phyloP scores from a whole-genome alignment of 2,329 filamentous ascomycete genomes.

The Sclerotinia spermophila region DNA sequence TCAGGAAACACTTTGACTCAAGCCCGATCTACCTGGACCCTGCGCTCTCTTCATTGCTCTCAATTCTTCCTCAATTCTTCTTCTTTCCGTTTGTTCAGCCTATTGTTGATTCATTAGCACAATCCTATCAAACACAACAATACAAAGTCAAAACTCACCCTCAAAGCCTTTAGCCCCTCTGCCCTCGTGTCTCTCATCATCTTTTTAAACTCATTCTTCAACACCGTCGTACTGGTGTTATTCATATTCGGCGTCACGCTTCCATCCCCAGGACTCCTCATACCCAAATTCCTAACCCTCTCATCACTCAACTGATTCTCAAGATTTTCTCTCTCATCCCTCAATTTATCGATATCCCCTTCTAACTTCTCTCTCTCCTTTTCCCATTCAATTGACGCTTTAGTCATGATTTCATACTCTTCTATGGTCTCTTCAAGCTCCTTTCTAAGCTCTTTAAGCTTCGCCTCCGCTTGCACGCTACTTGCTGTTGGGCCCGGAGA shows the following conservation, averaged over 20 bases:
- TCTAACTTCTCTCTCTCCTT: conserved; percentile 66
- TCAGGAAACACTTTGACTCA: conserved; percentile 33
- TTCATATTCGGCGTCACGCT: conserved; percentile 30
- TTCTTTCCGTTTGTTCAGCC: conserved; percentile 69
- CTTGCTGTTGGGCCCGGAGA: conserved; percentile 11
- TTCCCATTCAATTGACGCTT: conserved; percentile 66
- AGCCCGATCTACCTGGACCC: conserved; percentile 37
- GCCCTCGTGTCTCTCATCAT: conserved; percentile 72
- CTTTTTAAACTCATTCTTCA: conserved; percentile 74
- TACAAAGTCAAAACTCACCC: conserved; percentile 47
- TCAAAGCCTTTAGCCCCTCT: conserved; percentile 61
- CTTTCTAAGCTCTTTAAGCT: conserved; percentile 53
- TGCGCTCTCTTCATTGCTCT: conserved; percentile 44
- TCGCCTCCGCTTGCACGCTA: conserved; percentile 34
- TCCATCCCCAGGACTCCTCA: conserved; percentile 49
- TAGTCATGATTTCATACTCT: conserved; percentile 68
- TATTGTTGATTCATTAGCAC: conserved; percentile 37
- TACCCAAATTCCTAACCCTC: conserved; percentile 61
- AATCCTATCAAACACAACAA: too few species aligned
- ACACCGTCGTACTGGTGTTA: conserved; percentile 60
- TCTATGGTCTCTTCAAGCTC: conserved; percentile 65
- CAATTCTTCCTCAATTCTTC: conserved; percentile 61
- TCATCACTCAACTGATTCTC: conserved; percentile 65
- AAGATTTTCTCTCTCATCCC: conserved; percentile 60
- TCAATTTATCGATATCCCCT: conserved; percentile 56